Conservation (phyloP, 306 rosid genomes). For the Phaseolus lunatus region DNA sequence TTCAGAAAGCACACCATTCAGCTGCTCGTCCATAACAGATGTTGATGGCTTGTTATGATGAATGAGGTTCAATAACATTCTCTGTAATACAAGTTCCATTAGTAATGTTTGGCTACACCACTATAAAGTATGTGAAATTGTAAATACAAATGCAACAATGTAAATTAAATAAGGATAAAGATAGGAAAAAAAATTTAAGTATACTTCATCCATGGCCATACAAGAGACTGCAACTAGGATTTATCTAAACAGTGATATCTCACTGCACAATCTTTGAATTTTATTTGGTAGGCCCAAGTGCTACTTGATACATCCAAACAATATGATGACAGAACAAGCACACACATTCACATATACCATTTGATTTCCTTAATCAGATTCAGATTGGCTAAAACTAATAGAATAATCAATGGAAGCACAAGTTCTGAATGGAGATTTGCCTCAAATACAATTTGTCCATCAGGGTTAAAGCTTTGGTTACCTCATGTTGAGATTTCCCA, state of each 20-base stretch:
- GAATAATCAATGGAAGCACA: slow-evolving; percentile 19
- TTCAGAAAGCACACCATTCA: slow-evolving; percentile 35
- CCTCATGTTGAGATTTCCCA: slow-evolving; percentile 79
- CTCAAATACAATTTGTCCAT: slow-evolving; percentile 17
- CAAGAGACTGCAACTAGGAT: slow-evolving; percentile 7
- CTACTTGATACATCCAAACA: not conserved
- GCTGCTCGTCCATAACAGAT: slow-evolving; percentile 30
- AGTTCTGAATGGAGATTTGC: slow-evolving; percentile 7
- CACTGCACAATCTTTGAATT: not conserved
- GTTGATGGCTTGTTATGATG: slow-evolving; percentile 49
- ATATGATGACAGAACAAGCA: slow-evolving; percentile 7
- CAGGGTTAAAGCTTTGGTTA: slow-evolving; percentile 44
- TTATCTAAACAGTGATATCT: slow-evolving; percentile 27
- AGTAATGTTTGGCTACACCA: slow-evolving; percentile 25
- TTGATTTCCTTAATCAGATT: slow-evolving; percentile 20
- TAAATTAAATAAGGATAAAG: no score
- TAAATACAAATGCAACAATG: not conserved
- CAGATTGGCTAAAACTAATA: not conserved
- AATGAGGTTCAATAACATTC: slow-evolving; percentile 74
- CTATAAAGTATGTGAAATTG: slow-evolving; percentile 6
- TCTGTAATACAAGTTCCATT: slow-evolving; percentile 58
- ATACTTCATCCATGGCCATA: slow-evolving; percentile 6
- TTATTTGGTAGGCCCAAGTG: not conserved
- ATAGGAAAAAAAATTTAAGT: not conserved
- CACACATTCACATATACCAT: slow-evolving; percentile 13